Evolutionary conservation across 1,284 basidiomycete species (phyloP).

Genomic region (Cutaneotrichosporon sp.): DNA sequence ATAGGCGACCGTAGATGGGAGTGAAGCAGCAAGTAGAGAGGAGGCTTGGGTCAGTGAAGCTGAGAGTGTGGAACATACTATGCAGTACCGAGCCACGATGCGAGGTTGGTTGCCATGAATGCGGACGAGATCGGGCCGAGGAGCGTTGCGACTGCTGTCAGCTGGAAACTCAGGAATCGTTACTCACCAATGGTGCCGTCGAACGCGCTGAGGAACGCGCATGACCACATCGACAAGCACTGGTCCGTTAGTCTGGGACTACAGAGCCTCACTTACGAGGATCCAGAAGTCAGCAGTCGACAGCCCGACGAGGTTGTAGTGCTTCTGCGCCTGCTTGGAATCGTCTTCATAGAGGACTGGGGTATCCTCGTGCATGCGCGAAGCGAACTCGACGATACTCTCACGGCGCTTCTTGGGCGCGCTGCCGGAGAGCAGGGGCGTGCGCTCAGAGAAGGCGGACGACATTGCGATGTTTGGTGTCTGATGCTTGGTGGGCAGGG

Average conservation of each 20-base stretch:
- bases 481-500: too few relatives aligned
- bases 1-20: constrained; percentile 78
- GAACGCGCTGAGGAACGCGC: constrained; percentile 64
- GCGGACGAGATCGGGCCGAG: constrained; percentile 49
- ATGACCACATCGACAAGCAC: constrained; percentile 36
- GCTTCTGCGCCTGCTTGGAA: constrained; percentile 5
- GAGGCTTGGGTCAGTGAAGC: constrained; percentile 47
- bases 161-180: neutral
- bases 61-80: constrained; percentile 23
- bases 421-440: constrained; percentile 7
- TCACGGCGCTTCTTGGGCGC: constrained; percentile 8
- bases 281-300: constrained; percentile 29
- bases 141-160: constrained; percentile 54
- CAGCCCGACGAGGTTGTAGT: constrained; percentile 41
- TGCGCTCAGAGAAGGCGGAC: constrained; percentile 7
- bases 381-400: constrained; percentile 13
- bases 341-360: constrained; percentile 10
- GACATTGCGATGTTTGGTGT: too few relatives aligned
- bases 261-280: constrained; percentile 8
- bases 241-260: constrained; percentile 1
- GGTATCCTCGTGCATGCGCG: constrained; percentile 13
- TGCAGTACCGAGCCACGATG: constrained; percentile 80
- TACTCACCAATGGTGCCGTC: constrained; percentile 56
- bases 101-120: constrained; percentile 52
- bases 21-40: constrained; percentile 84